Evolutionary conservation across 2,329 filamentous ascomycete genomes (phyloP).

Genomic region (Xylaria sp.): DNA sequence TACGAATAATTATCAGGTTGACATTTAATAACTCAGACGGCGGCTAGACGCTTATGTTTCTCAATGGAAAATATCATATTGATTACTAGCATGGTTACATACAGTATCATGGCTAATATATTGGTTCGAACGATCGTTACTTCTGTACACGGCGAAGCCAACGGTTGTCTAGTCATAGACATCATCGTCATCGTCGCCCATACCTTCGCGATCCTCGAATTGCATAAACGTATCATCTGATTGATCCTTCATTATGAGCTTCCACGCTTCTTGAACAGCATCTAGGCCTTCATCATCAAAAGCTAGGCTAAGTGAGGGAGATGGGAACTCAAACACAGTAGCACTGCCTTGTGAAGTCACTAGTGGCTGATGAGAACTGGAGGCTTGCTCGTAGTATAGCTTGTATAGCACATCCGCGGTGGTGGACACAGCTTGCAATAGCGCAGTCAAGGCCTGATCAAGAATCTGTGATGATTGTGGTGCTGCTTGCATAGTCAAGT

Average conservation of each 20-base stretch:
- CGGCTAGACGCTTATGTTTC: too few relatives aligned
- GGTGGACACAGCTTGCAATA: constrained; percentile 52
- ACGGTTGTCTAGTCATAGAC: constrained; percentile 57
- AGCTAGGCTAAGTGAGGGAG: constrained; percentile 71
- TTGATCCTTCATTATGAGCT: constrained; percentile 65
- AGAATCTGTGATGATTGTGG: constrained; percentile 53
- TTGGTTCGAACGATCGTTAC: background rate
- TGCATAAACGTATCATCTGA: constrained; percentile 71
- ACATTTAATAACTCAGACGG: background rate
- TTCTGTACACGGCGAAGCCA: background rate
- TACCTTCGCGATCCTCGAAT: constrained; percentile 79
- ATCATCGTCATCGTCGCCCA: constrained; percentile 66
- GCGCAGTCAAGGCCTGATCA: constrained; percentile 54
- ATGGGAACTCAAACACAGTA: constrained; percentile 65
- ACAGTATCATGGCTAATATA: background rate
- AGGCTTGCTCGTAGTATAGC: constrained; percentile 66
- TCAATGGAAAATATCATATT: constrained; percentile 1
- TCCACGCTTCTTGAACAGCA: constrained; percentile 77
- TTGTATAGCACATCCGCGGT: constrained; percentile 58
- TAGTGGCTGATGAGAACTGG: constrained; percentile 43
- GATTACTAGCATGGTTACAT: background rate
- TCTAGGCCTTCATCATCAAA: constrained; percentile 79
- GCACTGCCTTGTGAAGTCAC: constrained; percentile 52
- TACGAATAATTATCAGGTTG: background rate
- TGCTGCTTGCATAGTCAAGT: constrained; percentile 55